phyloP scores from a whole-genome alignment of 2,329 filamentous ascomycete species.

The Diaporthe australafricana region DNA sequence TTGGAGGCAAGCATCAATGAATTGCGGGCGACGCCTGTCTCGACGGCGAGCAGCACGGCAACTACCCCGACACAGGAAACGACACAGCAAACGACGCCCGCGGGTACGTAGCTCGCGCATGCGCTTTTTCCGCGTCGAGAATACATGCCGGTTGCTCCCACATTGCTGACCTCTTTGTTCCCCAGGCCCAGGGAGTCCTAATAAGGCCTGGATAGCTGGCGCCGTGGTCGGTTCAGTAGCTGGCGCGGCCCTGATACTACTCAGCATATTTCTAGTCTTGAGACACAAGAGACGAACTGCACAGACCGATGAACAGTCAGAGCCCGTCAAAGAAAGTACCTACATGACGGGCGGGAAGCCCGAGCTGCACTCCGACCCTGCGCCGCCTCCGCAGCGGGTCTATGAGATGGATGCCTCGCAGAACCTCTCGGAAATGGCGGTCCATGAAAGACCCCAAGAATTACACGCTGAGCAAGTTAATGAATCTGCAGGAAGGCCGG shows the following conservation, averaged over 20 bases:
- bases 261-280: background rate
- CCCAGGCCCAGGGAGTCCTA: background rate
- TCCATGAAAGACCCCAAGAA: constrained; percentile 6
- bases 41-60: background rate
- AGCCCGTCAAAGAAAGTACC: background rate
- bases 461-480: background rate
- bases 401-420: constrained; percentile 13
- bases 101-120: background rate
- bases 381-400: background rate
- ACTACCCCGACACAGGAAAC: background rate
- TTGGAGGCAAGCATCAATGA: background rate
- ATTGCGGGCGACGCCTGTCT: background rate
- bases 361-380: constrained; percentile 2
- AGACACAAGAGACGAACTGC: background rate
- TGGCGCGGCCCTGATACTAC: background rate
- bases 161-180: background rate
- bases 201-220: constrained; percentile 31
- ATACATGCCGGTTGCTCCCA: too few species aligned
- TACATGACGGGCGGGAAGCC: background rate
- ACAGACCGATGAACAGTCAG: background rate
- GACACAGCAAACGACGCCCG: background rate
- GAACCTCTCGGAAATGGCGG: background rate
- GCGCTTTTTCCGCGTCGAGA: background rate
- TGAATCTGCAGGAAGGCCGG: background rate
- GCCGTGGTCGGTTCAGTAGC: constrained; percentile 2